These are phyloP conservation scores for Tremella fuciformis DNA, from an alignment of 768 basidiomycete species.

Conservation along the genomic window DNA sequence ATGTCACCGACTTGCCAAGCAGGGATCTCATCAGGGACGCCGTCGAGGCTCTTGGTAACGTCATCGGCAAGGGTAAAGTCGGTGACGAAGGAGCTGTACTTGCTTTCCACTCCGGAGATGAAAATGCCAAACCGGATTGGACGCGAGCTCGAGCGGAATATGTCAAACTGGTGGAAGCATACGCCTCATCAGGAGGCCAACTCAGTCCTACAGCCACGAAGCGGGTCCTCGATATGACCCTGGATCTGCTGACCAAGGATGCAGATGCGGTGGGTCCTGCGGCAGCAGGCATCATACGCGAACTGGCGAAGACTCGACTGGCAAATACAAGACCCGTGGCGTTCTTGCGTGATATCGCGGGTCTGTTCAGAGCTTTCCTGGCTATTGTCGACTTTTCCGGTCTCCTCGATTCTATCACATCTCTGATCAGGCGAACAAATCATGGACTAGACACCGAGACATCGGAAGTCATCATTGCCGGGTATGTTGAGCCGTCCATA, in stretches of 20 bases:
- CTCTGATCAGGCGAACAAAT: conserved; percentile 19
- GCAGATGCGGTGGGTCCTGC: conserved; percentile 20
- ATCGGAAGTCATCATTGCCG: conserved; percentile 25
- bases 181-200: conserved; percentile 31
- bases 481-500: conserved; percentile 30
- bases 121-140: conserved; percentile 28
- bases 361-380: conserved; percentile 29
- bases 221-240: conserved; percentile 33
- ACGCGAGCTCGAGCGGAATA: conserved; percentile 26
- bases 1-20: conserved; percentile 23
- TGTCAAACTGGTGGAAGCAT: conserved; percentile 35
- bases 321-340: conserved; percentile 15
- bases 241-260: conserved; percentile 25
- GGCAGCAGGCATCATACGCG: conserved; percentile 21
- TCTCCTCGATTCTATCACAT: conserved; percentile 30
- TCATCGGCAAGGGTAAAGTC: conserved; percentile 26
- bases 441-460: conserved; percentile 19
- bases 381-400: conserved; percentile 39
- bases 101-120: conserved; percentile 25
- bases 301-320: conserved; percentile 30
- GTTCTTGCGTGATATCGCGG: conserved; percentile 33
- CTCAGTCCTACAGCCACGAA: conserved; percentile 21
- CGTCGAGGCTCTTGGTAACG: conserved; percentile 34
- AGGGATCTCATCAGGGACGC: conserved; percentile 25
- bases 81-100: conserved; percentile 27